Evolutionary conservation across 2,329 filamentous ascomycete species (phyloP).

Genomic region (Phialemoniopsis sp.): DNA sequence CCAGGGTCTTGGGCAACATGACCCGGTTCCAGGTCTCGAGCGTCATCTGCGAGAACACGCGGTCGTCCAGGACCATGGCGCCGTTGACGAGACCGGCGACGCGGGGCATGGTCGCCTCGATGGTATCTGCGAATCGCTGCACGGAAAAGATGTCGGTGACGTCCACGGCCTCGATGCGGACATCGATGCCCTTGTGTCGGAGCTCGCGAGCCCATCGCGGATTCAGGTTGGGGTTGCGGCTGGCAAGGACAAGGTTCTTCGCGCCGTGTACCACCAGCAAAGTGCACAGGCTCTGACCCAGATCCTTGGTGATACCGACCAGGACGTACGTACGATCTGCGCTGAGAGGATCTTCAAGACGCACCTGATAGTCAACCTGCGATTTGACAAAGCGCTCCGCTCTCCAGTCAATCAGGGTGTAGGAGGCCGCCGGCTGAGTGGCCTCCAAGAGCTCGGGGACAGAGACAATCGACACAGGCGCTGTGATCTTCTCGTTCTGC

Average conservation of each 20-base stretch:
- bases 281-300: constrained; percentile 36
- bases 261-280: constrained; percentile 32
- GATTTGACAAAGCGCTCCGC: constrained; percentile 20
- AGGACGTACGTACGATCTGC: constrained; percentile 31
- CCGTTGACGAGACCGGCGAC: constrained; percentile 37
- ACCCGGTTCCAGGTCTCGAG: constrained; percentile 28
- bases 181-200: constrained; percentile 10
- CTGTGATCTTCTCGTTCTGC: neutral
- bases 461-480: constrained; percentile 8
- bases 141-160: constrained; percentile 22
- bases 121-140: constrained; percentile 13
- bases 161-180: constrained; percentile 19
- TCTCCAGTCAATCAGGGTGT: constrained; percentile 34
- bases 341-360: constrained; percentile 18
- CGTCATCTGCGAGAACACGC: constrained; percentile 35
- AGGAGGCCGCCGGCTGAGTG: constrained; percentile 7
- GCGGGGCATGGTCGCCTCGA: constrained; percentile 17
- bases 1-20: constrained; percentile 32
- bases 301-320: constrained; percentile 35
- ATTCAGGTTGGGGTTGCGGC: constrained; percentile 24
- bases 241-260: constrained; percentile 30
- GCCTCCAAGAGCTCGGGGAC: constrained; percentile 17
- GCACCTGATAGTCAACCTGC: constrained; percentile 15
- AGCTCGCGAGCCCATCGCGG: constrained; percentile 27
- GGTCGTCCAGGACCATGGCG: constrained; percentile 40